Evolutionary conservation across 2,329 filamentous ascomycete species (phyloP).

Genomic region (Graphium sp.): DNA sequence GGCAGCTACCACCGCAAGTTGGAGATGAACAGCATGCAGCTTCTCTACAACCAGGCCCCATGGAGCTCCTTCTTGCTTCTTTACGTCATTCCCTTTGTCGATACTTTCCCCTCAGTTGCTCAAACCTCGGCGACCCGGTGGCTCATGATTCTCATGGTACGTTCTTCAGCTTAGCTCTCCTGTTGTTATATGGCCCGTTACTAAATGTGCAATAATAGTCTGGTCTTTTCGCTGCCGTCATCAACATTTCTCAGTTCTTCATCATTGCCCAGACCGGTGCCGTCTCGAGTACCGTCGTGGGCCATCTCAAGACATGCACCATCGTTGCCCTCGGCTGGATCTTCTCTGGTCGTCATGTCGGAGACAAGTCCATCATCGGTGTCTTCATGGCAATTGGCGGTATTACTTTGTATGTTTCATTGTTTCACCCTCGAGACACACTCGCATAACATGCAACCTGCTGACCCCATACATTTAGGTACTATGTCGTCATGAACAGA

Average conservation of each 20-base stretch:
- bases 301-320: conserved; percentile 47
- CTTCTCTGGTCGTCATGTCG: conserved; percentile 33
- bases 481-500: conserved; percentile 28
- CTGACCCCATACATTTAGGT: conserved; percentile 18
- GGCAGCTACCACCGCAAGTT: conserved; percentile 47
- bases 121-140: conserved; percentile 32
- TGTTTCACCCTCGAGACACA: no score
- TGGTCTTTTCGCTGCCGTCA: conserved; percentile 43
- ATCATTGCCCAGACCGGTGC: conserved; percentile 45
- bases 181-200: neutral
- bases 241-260: conserved; percentile 49
- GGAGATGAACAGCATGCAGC: conserved; percentile 50
- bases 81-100: conserved; percentile 49
- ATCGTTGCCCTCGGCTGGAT: conserved; percentile 49
- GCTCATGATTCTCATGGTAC: conserved; percentile 41
- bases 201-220: conserved; percentile 26
- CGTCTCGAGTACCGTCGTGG: conserved; percentile 48
- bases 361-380: conserved; percentile 36
- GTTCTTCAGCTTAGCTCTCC: conserved; percentile 7
- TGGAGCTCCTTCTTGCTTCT: conserved; percentile 44
- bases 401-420: conserved; percentile 36
- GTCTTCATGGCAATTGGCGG: conserved; percentile 38
- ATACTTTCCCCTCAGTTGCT: conserved; percentile 41
- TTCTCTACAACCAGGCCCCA: conserved; percentile 52
- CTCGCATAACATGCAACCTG: no score